Base-by-base conservation (phyloP, 441 rosid species). In the Populus hybrid region DNA sequence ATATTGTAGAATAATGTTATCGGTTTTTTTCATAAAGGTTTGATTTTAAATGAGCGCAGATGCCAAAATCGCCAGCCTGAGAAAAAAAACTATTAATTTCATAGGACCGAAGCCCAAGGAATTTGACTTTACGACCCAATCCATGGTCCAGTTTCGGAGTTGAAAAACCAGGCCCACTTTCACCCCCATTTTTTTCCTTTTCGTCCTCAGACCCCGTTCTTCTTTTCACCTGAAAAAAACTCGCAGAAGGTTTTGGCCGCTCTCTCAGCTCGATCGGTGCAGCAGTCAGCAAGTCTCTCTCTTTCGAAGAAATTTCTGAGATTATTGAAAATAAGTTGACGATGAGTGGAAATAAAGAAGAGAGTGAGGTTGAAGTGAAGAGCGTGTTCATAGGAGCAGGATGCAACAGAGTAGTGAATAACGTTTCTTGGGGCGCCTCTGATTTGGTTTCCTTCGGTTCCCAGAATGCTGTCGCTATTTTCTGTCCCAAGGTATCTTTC, bases 361-460 rank as follows among this genome's bases (percentile, higher is more conserved):
- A 29, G 23, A 29, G 35, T 64, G 66, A 33, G 20, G 78, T 86
- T 23, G 88, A 82, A 82, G 91, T 83, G 67, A 87, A 88, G 81
- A 87, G 90, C 72, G 87, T 85, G 79, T 94, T 95, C 83, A 89
- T 92, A 71, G 97, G 93, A 85, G 97, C 98, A 68, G 98, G 97
- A 68, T 95, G 99, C 92, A 95, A 94, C 84, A 86, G 98, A 80
- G 83, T 91, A 26, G 97, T 95, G 63, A 94, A 92, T 79, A 95
- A 94, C 84, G 91, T 92, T 59, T 95, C 99, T 26, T 95, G 99
- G 98, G 99, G 98, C 36, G 94, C 95, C 78, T 91, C 79, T 77
- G 91, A 79, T 84, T 88, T 94, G 68, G 91, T 94, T 69, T 84
- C 98, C 33, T 94, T 90, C 69, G 99, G 98, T 83, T 84, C 95